These are phyloP conservation scores for Alternaria atra DNA, from an alignment of 2,329 filamentous ascomycete genomes.

Conservation along the genomic window DNA sequence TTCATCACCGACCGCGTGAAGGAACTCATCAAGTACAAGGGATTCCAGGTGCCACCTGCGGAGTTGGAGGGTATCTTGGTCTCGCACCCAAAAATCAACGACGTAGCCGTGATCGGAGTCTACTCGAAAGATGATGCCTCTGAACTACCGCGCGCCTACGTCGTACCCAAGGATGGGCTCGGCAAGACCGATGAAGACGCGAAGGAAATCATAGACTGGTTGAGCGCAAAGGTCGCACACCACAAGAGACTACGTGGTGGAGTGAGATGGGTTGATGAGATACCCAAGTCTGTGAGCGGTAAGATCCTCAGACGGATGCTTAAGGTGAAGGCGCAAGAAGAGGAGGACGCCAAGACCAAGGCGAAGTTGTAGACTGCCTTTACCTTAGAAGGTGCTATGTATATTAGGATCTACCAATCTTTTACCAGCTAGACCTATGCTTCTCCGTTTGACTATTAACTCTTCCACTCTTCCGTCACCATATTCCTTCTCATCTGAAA, in stretches of 20 bases:
- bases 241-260: slow-evolving; percentile 60
- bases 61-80: slow-evolving; percentile 58
- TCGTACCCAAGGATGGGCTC: slow-evolving; percentile 45
- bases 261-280: slow-evolving; percentile 57
- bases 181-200: slow-evolving; percentile 43
- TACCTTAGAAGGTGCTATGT: background rate
- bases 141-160: slow-evolving; percentile 53
- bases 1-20: slow-evolving; percentile 83
- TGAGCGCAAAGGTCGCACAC: slow-evolving; percentile 54
- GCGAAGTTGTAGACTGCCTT: slow-evolving; percentile 52
- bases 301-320: slow-evolving; percentile 59
- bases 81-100: slow-evolving; percentile 52
- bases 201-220: slow-evolving; percentile 55
- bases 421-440: background rate
- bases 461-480: background rate
- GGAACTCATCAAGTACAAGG: slow-evolving; percentile 56
- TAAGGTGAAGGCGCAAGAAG: slow-evolving; percentile 55
- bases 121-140: slow-evolving; percentile 58
- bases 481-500: background rate
- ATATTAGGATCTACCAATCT: background rate
- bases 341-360: slow-evolving; percentile 49
- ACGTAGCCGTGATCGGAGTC: slow-evolving; percentile 53
- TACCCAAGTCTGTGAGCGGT: slow-evolving; percentile 58
- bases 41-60: slow-evolving; percentile 60
- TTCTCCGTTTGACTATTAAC: background rate